Evolutionary conservation across 192 early-diverging fungal genomes (phyloP), one percentile per base, ranked within the genome.

Genomic region (Pilobolus umbonatus): DNA sequence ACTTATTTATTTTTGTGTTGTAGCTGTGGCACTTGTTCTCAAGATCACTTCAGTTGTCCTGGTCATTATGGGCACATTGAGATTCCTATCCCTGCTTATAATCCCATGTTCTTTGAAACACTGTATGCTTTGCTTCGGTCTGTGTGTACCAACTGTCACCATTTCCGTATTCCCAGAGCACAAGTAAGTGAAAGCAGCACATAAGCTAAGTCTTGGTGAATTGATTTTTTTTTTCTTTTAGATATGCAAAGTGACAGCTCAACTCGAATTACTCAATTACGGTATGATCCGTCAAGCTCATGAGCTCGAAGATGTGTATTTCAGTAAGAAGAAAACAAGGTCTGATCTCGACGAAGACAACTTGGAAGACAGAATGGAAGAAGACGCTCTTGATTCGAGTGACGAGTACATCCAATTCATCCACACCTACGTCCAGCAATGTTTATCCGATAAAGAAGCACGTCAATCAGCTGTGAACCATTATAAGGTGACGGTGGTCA

Each of bases 51-150:
- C 61, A 78, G 78, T 35, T 98, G 94, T 62, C 94, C 94, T 4
- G 95, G 95, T 32, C 94, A 98, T 62, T 98, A 95, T 80, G 94
- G 95, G 14, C 93, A 98, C 68, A 95, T 98, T 62, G 91, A 96
- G 59, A 80, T 98, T 21, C 86, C 88, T 11, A 77, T 82, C 12
- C 90, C 91, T 21, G 88, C 88, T 36, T 87, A 93, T 72, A 96
- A 99, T 74, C 88, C 97, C 17, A 82, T 96, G 78, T 91, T 96
- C 66, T 96, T 98, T 68, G 76, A 78, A n/a, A 83, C 91, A n/a
- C 75, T 95, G 73, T 91, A 89, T 72, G 85, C 84, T 62, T 69
- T 96, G 40, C 73, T 99, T 8, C 88, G 89, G 51, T 85, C 90
- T 2, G 72, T 81, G 43, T 99, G 97, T 72, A 77, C 88, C 21